Percentiles rank a stretch among this genome's conserved stretches.
Evolutionary conservation across 306 rosid species (phyloP).

Genomic region (Malus sylvestris): DNA sequence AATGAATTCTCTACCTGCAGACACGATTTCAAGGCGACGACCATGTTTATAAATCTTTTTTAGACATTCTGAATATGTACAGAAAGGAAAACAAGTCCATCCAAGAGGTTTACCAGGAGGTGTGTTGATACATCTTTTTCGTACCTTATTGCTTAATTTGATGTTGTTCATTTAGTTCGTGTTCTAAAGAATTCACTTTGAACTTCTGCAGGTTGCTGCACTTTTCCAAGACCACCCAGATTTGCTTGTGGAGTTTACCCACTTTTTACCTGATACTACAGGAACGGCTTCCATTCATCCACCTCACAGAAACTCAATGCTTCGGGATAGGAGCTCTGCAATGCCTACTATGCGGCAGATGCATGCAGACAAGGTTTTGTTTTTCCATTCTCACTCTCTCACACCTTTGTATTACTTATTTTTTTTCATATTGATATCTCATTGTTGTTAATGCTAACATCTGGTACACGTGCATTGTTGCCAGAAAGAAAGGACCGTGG

Average conservation of each 20-base stretch:
- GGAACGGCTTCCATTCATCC: conserved; percentile 48
- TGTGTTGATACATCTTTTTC: conserved; percentile 19
- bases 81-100: conserved; percentile 88
- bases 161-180: conserved; percentile 6
- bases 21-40: conserved; percentile 91
- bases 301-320: conserved; percentile 55
- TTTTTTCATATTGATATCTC: conserved; percentile 18
- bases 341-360: conserved; percentile 61
- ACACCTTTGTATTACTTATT: background rate
- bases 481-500: conserved; percentile 70
- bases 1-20: conserved; percentile 47
- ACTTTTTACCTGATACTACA: conserved; percentile 81
- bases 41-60: conserved; percentile 83
- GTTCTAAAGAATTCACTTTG: conserved; percentile 11
- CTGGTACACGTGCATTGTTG: conserved; percentile 19
- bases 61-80: conserved; percentile 94
- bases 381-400: background rate
- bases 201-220: conserved; percentile 64
- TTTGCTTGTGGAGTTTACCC: conserved; percentile 77
- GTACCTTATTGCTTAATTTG: conserved; percentile 5
- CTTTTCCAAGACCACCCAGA: conserved; percentile 82
- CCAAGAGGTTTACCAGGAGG: conserved; percentile 81
- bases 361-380: conserved; percentile 70
- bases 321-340: conserved; percentile 78
- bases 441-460: conserved; percentile 15